Percentiles rank a stretch among this genome's conserved stretches.
These are phyloP conservation scores for Exophiala sp. DNA, from an alignment of 2,329 filamentous ascomycete genomes.

Conservation along the genomic window DNA sequence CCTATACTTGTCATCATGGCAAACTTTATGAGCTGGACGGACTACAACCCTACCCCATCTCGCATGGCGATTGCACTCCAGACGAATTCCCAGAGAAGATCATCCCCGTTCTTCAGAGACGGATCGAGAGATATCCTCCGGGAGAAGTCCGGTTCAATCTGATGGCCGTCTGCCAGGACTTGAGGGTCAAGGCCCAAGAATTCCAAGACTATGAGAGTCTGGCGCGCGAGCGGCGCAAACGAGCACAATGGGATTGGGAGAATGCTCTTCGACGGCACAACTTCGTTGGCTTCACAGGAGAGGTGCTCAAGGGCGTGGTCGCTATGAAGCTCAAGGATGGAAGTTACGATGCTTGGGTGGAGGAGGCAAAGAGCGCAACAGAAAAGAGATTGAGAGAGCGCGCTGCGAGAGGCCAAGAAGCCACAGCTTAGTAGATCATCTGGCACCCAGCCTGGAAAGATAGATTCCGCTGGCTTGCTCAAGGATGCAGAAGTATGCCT, in stretches of 20 bases:
- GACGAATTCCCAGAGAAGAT: constrained; percentile 72
- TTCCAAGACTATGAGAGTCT: constrained; percentile 76
- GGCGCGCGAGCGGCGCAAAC: constrained; percentile 73
- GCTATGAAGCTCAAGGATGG: constrained; percentile 63
- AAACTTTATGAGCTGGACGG: constrained; percentile 92
- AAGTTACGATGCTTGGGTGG: constrained; percentile 73
- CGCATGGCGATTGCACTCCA: constrained; percentile 68
- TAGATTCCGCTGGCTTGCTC: no score
- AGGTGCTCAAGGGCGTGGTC: constrained; percentile 84
- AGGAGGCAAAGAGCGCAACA: constrained; percentile 53
- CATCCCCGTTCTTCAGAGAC: constrained; percentile 76
- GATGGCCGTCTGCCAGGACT: constrained; percentile 82
- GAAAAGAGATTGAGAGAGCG: constrained; percentile 36
- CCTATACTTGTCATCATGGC: constrained; percentile 76
- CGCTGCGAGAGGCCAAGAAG: constrained; percentile 17
- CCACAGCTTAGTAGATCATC: constrained; percentile 5
- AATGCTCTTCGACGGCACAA: constrained; percentile 89
- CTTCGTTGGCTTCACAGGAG: constrained; percentile 91
- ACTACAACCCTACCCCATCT: constrained; percentile 85
- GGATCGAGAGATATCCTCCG: constrained; percentile 76
- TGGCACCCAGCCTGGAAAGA: no score
- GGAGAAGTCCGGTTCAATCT: constrained; percentile 94
- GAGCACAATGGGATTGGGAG: constrained; percentile 86
- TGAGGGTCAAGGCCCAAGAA: constrained; percentile 68
- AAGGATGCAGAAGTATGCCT: no score